phyloP scores from a whole-genome alignment of 2,329 filamentous ascomycete genomes.

The Lizonia empirigonia region DNA sequence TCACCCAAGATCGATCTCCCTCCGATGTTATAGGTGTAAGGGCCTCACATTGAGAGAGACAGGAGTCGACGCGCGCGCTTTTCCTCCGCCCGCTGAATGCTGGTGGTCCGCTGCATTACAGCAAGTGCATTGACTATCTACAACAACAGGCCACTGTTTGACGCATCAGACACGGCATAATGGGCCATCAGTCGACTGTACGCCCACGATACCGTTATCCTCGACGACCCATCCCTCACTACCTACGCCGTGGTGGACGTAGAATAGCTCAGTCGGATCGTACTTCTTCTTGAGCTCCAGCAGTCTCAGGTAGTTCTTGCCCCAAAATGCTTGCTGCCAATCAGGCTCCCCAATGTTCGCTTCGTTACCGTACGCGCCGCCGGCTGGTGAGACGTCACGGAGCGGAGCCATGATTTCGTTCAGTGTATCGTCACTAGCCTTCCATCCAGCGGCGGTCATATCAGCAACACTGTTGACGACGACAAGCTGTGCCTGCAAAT shows the following conservation, averaged over 20 bases:
- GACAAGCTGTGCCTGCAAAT: slow-evolving; percentile 32
- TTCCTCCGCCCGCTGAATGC: background rate
- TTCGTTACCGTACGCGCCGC: slow-evolving; percentile 49
- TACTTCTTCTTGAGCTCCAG: slow-evolving; percentile 37
- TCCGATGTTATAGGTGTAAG: too few species aligned
- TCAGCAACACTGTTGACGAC: slow-evolving; percentile 28
- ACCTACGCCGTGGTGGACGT: slow-evolving; percentile 39
- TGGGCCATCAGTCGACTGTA: slow-evolving; percentile 39
- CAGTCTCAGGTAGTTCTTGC: slow-evolving; percentile 38
- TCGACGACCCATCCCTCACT: slow-evolving; percentile 39
- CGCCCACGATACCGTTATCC: slow-evolving; percentile 36
- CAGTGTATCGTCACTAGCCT: slow-evolving; percentile 23
- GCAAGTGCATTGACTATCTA: background rate
- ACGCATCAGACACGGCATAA: slow-evolving; percentile 31
- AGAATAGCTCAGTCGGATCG: slow-evolving; percentile 43
- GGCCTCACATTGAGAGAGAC: too few species aligned
- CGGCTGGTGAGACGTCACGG: slow-evolving; percentile 27
- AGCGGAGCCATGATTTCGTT: slow-evolving; percentile 34
- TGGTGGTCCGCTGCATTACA: background rate
- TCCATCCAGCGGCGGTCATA: slow-evolving; percentile 32
- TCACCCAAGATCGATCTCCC: background rate
- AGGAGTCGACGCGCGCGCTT: too few species aligned
- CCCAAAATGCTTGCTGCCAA: slow-evolving; percentile 51
- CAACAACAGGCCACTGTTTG: background rate
- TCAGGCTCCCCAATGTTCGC: slow-evolving; percentile 49